Conservation (phyloP, 179 eudicot species). For the Beta macrorhiza region DNA sequence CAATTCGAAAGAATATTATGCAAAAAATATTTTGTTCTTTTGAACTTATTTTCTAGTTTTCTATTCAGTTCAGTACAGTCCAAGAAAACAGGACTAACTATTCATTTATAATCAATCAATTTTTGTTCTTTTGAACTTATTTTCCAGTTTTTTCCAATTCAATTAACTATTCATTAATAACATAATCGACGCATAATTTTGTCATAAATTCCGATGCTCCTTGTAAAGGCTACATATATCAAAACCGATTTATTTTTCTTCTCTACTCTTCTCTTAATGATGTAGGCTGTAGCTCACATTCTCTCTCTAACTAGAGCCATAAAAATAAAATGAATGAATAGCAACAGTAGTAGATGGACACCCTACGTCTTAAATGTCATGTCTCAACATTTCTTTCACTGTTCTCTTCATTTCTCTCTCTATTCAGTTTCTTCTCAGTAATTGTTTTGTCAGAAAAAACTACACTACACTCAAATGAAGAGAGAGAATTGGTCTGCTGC, state of each 20-base stretch:
- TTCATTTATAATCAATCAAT: no score
- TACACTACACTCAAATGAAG: background rate
- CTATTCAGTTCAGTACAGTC: no score
- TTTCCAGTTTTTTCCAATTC: no score
- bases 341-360: constrained; percentile 8
- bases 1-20: no score
- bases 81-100: no score
- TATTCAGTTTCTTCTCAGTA: background rate
- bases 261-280: background rate
- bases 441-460: constrained; percentile 14
- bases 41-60: no score
- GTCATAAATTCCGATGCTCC: no score
- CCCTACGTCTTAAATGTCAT: constrained; percentile 12
- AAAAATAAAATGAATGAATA: background rate
- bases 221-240: no score
- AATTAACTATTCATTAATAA: no score
- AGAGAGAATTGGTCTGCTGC: background rate
- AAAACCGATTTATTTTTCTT: background rate
- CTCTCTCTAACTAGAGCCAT: background rate
- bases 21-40: no score
- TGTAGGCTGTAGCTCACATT: background rate
- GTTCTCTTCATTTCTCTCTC: background rate
- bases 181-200: no score
- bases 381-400: constrained; percentile 1
- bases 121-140: no score